Percentiles rank a stretch among this genome's conserved stretches.
phyloP scores from a whole-genome alignment of 1,139 yeast genomes.

The Geotrichum histeridarum region DNA sequence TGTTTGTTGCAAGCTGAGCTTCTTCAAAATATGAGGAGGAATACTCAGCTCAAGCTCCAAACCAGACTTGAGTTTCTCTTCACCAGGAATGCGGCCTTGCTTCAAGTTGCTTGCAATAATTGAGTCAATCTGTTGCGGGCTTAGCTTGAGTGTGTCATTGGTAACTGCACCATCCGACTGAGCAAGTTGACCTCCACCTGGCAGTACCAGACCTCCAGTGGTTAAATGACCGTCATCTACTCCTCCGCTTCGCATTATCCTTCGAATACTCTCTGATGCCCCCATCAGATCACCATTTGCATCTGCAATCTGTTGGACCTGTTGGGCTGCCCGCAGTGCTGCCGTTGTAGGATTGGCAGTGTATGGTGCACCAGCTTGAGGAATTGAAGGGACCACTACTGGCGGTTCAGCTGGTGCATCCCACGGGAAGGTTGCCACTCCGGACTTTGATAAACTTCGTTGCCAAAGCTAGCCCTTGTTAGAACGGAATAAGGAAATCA shows the following conservation, averaged over 20 bases:
- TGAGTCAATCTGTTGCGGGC: slow-evolving; percentile 21
- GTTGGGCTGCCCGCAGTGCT: slow-evolving; percentile 37
- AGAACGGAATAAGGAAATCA: neutral
- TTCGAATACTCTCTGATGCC: slow-evolving; percentile 22
- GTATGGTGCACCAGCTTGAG: slow-evolving; percentile 22
- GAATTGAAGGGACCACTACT: neutral
- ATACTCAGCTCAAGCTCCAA: slow-evolving; percentile 16
- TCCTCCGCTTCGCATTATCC: slow-evolving; percentile 2
- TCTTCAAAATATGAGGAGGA: slow-evolving; percentile 16
- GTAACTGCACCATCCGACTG: slow-evolving; percentile 28
- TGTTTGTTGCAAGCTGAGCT: slow-evolving; percentile 20
- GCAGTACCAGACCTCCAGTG: slow-evolving; percentile 43
- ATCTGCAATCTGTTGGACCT: slow-evolving; percentile 33
- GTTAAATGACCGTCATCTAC: neutral
- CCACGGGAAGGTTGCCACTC: slow-evolving; percentile 79
- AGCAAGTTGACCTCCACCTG: slow-evolving; percentile 41
- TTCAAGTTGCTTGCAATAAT: slow-evolving; percentile 21
- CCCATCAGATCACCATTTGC: slow-evolving; percentile 19
- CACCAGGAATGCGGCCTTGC: slow-evolving; percentile 17
- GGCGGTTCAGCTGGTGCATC: slow-evolving; percentile 37
- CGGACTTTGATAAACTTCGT: slow-evolving; percentile 63
- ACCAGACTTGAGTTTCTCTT: slow-evolving; percentile 16
- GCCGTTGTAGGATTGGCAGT: slow-evolving; percentile 28
- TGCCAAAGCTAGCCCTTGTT: slow-evolving; percentile 56
- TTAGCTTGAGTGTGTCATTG: slow-evolving; percentile 5